These are phyloP conservation scores for Solanum pennellii DNA, from an alignment of 257 asterid genomes.

Conservation along the genomic window DNA sequence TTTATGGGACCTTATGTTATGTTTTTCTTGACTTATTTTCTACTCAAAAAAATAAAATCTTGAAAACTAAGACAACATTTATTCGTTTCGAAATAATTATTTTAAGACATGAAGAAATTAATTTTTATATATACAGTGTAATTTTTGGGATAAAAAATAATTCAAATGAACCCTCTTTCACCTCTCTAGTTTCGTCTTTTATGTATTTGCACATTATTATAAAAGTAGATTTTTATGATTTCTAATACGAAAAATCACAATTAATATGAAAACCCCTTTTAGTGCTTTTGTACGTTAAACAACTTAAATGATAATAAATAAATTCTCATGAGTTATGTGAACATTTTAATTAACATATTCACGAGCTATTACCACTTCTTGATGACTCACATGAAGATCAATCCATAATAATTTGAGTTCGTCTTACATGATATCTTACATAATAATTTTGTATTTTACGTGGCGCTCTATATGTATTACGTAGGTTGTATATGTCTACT, in stretches of 20 bases:
- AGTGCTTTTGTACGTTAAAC: not conserved
- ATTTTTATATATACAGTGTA: not conserved
- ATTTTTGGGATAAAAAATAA: not conserved
- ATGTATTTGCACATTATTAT: not conserved
- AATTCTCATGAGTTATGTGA: not conserved
- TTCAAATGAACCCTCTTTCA: not conserved
- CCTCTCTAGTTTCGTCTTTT: not conserved
- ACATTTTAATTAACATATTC: not conserved
- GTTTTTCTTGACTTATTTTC: not conserved
- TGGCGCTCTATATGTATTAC: too few relatives aligned
- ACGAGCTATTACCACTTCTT: not conserved
- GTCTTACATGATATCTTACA: fast-evolving
- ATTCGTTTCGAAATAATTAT: not conserved
- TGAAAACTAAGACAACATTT: not conserved
- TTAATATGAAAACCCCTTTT: not conserved
- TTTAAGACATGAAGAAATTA: not conserved
- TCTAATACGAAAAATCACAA: not conserved
- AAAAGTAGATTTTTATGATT: not conserved
- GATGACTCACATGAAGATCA: not conserved
- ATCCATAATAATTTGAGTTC: not conserved
- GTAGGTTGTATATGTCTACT: too few relatives aligned
- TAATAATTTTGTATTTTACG: not conserved
- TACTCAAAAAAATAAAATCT: not conserved
- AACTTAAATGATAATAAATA: not conserved
- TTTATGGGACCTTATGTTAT: not conserved